Conservation (phyloP, 805 yeast genomes). For the Lachancea lanzarotensis region DNA sequence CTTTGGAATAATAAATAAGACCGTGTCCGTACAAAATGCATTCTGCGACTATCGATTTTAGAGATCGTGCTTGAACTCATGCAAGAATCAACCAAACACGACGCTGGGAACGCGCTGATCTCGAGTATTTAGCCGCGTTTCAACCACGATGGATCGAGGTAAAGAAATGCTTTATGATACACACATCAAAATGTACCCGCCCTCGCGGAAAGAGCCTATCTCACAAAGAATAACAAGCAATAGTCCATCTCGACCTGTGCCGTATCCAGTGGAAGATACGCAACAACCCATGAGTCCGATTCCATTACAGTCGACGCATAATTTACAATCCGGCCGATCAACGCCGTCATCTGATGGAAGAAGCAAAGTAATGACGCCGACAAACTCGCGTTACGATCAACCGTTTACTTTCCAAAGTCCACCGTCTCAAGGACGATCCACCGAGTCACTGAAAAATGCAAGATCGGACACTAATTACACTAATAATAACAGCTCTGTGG, state of each 20-base stretch:
- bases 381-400: conserved; percentile 11
- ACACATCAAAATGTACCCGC: conserved; percentile 24
- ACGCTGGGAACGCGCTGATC: not conserved
- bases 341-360: not conserved
- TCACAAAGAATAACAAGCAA: not conserved
- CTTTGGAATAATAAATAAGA: too few relatives aligned
- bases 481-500: conserved; percentile 5
- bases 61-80: not conserved
- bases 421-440: not conserved
- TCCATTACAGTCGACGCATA: conserved; percentile 6
- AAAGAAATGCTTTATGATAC: conserved; percentile 14
- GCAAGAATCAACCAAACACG: not conserved
- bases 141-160: conserved; percentile 1
- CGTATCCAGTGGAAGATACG: conserved; percentile 20
- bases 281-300: conserved; percentile 15
- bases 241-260: conserved; percentile 11
- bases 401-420: conserved; percentile 11
- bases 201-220: conserved; percentile 3
- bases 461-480: not conserved
- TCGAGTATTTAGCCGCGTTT: not conserved
- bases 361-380: not conserved
- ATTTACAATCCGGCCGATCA: not conserved
- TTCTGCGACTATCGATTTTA: too few relatives aligned
- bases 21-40: too few relatives aligned
- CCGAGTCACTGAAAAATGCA: conserved; percentile 1